Base-by-base conservation (phyloP, 345 rosid genomes). In the Arabidopsis thaliana region DNA sequence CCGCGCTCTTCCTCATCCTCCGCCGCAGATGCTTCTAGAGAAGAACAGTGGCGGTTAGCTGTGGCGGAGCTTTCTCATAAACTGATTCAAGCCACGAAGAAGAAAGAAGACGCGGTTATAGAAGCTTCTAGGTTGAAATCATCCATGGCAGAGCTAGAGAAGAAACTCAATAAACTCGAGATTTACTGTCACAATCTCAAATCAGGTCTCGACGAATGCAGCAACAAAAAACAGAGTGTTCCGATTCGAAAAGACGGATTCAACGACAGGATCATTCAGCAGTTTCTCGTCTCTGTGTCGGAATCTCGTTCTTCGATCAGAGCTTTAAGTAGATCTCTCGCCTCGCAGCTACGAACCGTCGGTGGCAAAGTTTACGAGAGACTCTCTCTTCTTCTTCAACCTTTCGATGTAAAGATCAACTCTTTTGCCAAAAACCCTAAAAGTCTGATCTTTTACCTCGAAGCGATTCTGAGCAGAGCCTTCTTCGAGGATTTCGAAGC, bases 121-220 rank as follows among this genome's bases (percentile, higher is more conserved):
- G 97, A 95, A 80, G 93, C 93, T 69, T 89, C 93, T 1, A 87
- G 82, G 77, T 82, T 95, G 34, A 95, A 90, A 65, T 46, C 85
- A 14, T 87, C 99, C 45, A 90, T 92, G 96, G 67, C 86, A 34
- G 98, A 95, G 77, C 93, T 95, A n/a, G 99, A 95, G 83, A 92
- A 88, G 78, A 95, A 95, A 68, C 97, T 95, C 50, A 87, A 85
- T 77, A 88, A 84, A 77, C 98, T 95, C 34, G 98, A 95, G 76
- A 80, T 88, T 69, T 88, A 89, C 48, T 90, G 97, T 52, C 93
- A 85, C 44, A 81, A 84, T 59, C 84, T 95, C 76, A 95, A 90
- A 71, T 89, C 90, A 0, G 91, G 91, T 0, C 89, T 95, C 1
- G 96, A 92, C 3, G 93, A 89, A 37, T 87, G 91, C 33, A 84